These are phyloP conservation scores for Trametes elegans DNA, from an alignment of 768 basidiomycete genomes.

Conservation along the genomic window DNA sequence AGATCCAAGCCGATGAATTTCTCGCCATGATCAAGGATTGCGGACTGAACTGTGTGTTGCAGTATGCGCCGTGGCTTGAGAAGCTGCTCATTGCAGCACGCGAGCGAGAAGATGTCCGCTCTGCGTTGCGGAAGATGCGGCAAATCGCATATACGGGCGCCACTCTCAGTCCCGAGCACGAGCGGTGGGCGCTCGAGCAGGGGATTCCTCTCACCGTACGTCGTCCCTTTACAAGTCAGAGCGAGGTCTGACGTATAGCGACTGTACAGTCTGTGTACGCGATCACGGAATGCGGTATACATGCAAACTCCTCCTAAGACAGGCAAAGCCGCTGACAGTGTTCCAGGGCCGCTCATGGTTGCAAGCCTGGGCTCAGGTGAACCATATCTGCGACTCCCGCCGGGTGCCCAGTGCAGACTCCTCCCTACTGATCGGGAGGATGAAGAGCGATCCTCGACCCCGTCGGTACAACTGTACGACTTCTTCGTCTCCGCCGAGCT, in stretches of 20 bases:
- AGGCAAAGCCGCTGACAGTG: background rate
- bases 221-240: too few species aligned
- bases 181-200: conserved; percentile 20
- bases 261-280: conserved; percentile 16
- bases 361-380: conserved; percentile 13
- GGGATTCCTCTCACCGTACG: conserved; percentile 19
- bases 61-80: conserved; percentile 23
- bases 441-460: background rate
- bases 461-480: conserved; percentile 6
- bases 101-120: conserved; percentile 7
- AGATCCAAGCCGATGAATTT: conserved; percentile 19
- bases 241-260: too few species aligned
- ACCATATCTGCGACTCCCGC: conserved; percentile 7
- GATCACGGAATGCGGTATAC: conserved; percentile 16
- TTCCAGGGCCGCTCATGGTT: conserved; percentile 16
- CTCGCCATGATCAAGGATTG: conserved; percentile 18
- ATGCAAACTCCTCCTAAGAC: too few species aligned
- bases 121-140: conserved; percentile 15
- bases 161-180: conserved; percentile 18
- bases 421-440: conserved; percentile 1
- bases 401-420: conserved; percentile 6
- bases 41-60: conserved; percentile 19
- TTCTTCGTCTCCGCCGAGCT: conserved; percentile 20
- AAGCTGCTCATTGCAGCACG: conserved; percentile 18
- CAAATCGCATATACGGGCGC: conserved; percentile 24